A percentile compares a stretch with the other conserved stretches of the same genome.
phyloP scores from a whole-genome alignment of 108 stramenopile species.

The Cyclostephanos invisitatus region DNA sequence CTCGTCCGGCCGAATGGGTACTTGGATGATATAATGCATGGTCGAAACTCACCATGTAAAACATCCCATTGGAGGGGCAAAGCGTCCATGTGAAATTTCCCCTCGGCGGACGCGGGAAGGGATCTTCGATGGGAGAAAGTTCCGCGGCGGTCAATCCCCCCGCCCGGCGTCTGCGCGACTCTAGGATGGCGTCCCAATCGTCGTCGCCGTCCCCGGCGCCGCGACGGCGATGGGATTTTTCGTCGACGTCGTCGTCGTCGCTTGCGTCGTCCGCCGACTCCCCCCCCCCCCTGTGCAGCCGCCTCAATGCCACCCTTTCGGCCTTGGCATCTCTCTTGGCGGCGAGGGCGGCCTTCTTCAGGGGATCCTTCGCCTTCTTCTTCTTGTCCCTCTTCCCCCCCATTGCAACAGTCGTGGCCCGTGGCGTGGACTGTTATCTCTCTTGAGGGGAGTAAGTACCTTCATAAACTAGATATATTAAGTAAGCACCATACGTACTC shows the following conservation, averaged over 20 bases:
- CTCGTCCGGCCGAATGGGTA: too few species aligned
- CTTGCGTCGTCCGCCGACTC: slow-evolving; percentile 14
- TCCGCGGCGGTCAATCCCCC: slow-evolving; percentile 37
- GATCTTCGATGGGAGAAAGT: slow-evolving; percentile 30
- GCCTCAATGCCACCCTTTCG: slow-evolving; percentile 77
- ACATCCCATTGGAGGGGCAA: slow-evolving; percentile 62
- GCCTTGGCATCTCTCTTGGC: slow-evolving; percentile 85
- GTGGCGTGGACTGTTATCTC: too few species aligned
- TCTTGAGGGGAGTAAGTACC: too few species aligned
- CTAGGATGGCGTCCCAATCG: slow-evolving; percentile 56
- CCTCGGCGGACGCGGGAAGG: slow-evolving; percentile 70
- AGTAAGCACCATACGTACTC: too few species aligned
- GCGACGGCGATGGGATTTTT: slow-evolving; percentile 6
- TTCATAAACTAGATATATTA: too few species aligned
- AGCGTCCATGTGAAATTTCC: slow-evolving; percentile 80
- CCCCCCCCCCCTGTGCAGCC: slow-evolving; percentile 55
- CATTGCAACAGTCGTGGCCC: too few species aligned
- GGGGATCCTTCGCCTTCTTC: slow-evolving; percentile 62
- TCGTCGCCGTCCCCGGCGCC: slow-evolving; percentile 5
- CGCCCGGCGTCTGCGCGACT: slow-evolving; percentile 45
- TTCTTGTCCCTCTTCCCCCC: slow-evolving; percentile 66
- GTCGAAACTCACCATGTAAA: slow-evolving; percentile 60
- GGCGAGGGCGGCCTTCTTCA: slow-evolving; percentile 79
- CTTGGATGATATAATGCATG: neutral
- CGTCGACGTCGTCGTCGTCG: slow-evolving; percentile 20